Percentiles rank a stretch among this genome's conserved stretches.
phyloP scores from a whole-genome alignment of 768 basidiomycete species.

The Trametes gibbosa region DNA sequence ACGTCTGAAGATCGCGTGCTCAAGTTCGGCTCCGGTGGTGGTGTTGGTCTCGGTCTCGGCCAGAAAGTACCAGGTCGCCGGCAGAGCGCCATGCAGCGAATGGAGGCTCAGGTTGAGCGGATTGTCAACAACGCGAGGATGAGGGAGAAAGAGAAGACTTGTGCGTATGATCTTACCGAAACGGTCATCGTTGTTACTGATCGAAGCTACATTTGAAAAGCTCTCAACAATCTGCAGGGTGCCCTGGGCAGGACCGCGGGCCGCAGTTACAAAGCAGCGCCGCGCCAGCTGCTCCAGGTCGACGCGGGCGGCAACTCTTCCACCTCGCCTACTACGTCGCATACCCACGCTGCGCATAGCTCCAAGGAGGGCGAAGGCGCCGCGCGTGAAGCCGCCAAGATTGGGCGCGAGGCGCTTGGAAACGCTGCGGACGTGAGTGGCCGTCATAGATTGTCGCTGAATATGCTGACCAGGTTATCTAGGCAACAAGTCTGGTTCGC shows the following conservation, averaged over 20 bases:
- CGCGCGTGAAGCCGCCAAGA: conserved; percentile 70
- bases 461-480: not conserved
- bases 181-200: conserved; percentile 17
- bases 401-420: conserved; percentile 71
- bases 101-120: conserved; percentile 94
- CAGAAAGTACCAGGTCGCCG: conserved; percentile 67
- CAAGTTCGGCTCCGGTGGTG: conserved; percentile 80
- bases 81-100: conserved; percentile 85
- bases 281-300: conserved; percentile 91
- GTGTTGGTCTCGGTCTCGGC: conserved; percentile 79
- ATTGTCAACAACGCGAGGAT: conserved; percentile 90
- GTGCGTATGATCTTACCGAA: not conserved
- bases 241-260: conserved; percentile 94
- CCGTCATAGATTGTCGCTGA: no score
- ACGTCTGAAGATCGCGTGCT: conserved; percentile 75
- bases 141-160: conserved; percentile 81
- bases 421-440: conserved; percentile 50
- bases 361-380: conserved; percentile 58
- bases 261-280: conserved; percentile 93
- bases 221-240: conserved; percentile 79
- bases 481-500: conserved; percentile 63
- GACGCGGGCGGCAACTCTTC: conserved; percentile 45
- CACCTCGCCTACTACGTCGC: conserved; percentile 39
- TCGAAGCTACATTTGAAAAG: conserved; percentile 36
- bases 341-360: conserved; percentile 42